Base-by-base conservation (phyloP, 2,329 filamentous ascomycete genomes). In the Diaporthe sp. region DNA sequence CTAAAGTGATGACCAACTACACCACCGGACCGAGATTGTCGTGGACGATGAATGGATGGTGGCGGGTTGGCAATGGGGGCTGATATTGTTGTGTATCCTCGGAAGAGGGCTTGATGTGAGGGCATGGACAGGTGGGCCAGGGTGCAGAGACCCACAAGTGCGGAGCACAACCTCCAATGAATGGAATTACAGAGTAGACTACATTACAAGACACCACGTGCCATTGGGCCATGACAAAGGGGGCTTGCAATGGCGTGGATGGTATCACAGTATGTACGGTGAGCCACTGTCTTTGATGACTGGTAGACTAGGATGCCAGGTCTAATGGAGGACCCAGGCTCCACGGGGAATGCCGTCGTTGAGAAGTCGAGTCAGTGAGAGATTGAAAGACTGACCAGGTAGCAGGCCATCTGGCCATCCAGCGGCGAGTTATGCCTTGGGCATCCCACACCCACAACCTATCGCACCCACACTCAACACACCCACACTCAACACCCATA, bases 1-100 rank as follows among this genome's bases (percentile, higher is more conserved):
- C 72, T 69, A 55, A 74, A 53, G 72, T 74, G 59, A 74, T 74
- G 25, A 69, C 72, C 72, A 74, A 74, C 72, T 70, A 74, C 61
- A 74, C 62, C 72, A 70, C 62, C 53, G 53, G 62, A 74, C 72
- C 72, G n/a, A 51, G 25, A 2, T 53, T 19, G 31, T 61, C 22
- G 46, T 55, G 46, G 42, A 37, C 53, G 37, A 51, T n/a, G 13
- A 25, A 34, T 67, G 1, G 25, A 46, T 65, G 71, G 25, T 22
- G 28, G 44, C 10, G 31, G 74, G 53, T 74, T 72, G 73, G 65
- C 1, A 19, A 4, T n/a, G 53, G 25, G 3, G 13, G 4, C 15
- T 61, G 5, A 72, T 72, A 72, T 72, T 2, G 13, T 51, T 0
- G 42, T 22, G 49, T 68, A 12, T n/a, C 5, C 13, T 15, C 28